Percentiles rank a stretch among this genome's conserved stretches.
Conservation (phyloP, 768 basidiomycete species). For the Pholiota microspora region DNA sequence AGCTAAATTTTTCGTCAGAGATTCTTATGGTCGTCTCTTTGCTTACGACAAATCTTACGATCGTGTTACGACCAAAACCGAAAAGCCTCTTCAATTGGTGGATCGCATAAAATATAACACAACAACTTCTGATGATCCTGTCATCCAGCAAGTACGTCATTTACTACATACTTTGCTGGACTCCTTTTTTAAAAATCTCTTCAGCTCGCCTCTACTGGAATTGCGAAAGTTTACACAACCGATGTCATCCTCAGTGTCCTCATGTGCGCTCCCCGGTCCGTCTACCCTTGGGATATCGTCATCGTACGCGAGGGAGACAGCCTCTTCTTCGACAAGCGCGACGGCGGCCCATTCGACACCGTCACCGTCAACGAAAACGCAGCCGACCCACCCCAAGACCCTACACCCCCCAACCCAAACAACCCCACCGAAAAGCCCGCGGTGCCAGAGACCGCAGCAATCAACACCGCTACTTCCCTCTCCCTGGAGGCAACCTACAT, state of each 20-base stretch:
- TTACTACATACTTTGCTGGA: slow-evolving; percentile 1
- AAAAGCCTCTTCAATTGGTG: slow-evolving; percentile 85
- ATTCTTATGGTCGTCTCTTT: slow-evolving; percentile 85
- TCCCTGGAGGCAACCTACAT: slow-evolving; percentile 98
- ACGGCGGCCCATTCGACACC: slow-evolving; percentile 95
- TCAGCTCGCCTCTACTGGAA: slow-evolving; percentile 76
- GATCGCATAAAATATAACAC: slow-evolving; percentile 97
- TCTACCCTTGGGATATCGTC: slow-evolving; percentile 99
- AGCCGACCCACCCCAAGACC: slow-evolving; percentile 87
- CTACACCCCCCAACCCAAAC: slow-evolving; percentile 73
- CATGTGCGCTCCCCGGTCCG: slow-evolving; percentile 94
- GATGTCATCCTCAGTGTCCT: slow-evolving; percentile 93
- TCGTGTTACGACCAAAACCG: slow-evolving; percentile 90
- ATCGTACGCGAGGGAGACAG: slow-evolving; percentile 91
- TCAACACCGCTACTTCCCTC: slow-evolving; percentile 91
- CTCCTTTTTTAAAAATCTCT: slow-evolving; percentile 6
- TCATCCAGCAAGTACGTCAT: slow-evolving; percentile 79
- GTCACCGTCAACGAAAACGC: slow-evolving; percentile 99
- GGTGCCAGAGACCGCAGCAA: slow-evolving; percentile 70
- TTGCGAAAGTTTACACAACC: slow-evolving; percentile 89
- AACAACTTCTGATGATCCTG: slow-evolving; percentile 95
- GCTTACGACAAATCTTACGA: slow-evolving; percentile 95
- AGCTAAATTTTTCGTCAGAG: slow-evolving; percentile 40
- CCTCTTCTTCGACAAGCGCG: slow-evolving; percentile 95
- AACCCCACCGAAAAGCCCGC: slow-evolving; percentile 66